Evolutionary conservation across 208 protist species (phyloP), one percentile per base, ranked within the genome.

Genomic region (Leishmania martiniquensis): DNA sequence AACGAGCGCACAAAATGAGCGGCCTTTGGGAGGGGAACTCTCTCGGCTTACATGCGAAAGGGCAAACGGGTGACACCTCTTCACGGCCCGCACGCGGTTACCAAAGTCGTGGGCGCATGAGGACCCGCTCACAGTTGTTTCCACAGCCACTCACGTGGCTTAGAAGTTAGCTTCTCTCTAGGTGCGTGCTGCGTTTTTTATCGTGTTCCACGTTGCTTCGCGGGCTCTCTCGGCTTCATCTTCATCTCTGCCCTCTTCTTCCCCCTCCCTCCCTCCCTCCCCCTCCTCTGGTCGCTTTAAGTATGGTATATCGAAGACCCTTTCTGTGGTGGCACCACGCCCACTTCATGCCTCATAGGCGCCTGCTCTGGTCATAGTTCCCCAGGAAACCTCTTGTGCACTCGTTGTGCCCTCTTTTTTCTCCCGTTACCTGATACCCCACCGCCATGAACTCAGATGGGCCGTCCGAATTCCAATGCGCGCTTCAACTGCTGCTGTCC

Each of bases 401-500:
- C 1, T 29, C 37, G 3, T 25, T 49, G 22, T 29, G 25, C 32
- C 32, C 7, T 12, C 22, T 49, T 45, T 45, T 25, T 45, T 5
- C 10, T 6, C 9, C 42, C 42, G 32, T 66, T 66, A 47, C 39
- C 32, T 22, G 1, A 1, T 20, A 32, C 65, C 5, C 65, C 25
- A 25, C 42, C 49, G 63, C 63, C 37, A 82, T 82, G 78, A 51
- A 39, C 29, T 62, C n/a, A 4, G 73, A 85, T 20, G 63, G 34
- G 10, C 54, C 87, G 55, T 52, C 57, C 1, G 66, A 69, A 15
- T 69, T 94, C n/a, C 59, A 44, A 2, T 82, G 81, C 57, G 84
- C 76, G 2, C 45, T 91, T 12, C 25, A 84, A 34, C 76, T 92
- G 12, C 76, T 95, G 25, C 79, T 85, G 32, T 82, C 78, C 1